Percentiles rank a stretch among this genome's conserved stretches.
These are phyloP conservation scores for Pythium vanterpoolii DNA, from an alignment of 352 stramenopile species.

Conservation along the genomic window DNA sequence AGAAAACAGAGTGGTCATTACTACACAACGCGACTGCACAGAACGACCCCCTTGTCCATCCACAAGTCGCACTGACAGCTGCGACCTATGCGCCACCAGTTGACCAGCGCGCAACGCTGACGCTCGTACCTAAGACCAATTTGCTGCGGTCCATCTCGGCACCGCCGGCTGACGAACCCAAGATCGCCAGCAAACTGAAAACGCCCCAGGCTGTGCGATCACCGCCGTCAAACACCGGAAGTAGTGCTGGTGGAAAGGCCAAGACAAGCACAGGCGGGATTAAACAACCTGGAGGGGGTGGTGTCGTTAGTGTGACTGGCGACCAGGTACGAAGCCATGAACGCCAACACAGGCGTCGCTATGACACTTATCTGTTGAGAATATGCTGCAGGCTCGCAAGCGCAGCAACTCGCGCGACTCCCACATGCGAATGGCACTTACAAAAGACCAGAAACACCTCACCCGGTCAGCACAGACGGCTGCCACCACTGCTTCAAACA, in stretches of 20 bases:
- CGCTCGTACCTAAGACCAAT: slow-evolving; percentile 25
- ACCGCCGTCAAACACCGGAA: neutral
- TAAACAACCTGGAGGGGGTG: neutral
- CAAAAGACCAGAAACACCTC: slow-evolving; percentile 11
- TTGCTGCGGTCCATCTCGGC: slow-evolving; percentile 20
- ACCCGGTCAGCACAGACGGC: neutral
- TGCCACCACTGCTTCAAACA: slow-evolving; percentile 8
- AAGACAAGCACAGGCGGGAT: neutral
- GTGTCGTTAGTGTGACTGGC: neutral
- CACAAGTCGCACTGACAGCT: neutral
- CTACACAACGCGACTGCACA: neutral
- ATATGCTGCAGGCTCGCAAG: slow-evolving; percentile 11
- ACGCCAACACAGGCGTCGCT: no score
- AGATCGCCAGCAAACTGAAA: slow-evolving; percentile 14
- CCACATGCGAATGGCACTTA: neutral
- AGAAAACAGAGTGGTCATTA: slow-evolving; percentile 13
- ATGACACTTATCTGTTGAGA: neutral
- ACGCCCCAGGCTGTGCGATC: slow-evolving; percentile 1
- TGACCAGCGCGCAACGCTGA: slow-evolving; percentile 28
- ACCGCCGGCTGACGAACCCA: slow-evolving; percentile 5
- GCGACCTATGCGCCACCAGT: slow-evolving; percentile 16
- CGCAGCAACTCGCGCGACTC: slow-evolving; percentile 25
- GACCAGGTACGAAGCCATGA: slow-evolving; percentile 8
- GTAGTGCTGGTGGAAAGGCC: neutral
- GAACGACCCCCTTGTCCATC: neutral